Conservation (phyloP, 768 basidiomycete species). For the Pulveroboletus sp. region DNA sequence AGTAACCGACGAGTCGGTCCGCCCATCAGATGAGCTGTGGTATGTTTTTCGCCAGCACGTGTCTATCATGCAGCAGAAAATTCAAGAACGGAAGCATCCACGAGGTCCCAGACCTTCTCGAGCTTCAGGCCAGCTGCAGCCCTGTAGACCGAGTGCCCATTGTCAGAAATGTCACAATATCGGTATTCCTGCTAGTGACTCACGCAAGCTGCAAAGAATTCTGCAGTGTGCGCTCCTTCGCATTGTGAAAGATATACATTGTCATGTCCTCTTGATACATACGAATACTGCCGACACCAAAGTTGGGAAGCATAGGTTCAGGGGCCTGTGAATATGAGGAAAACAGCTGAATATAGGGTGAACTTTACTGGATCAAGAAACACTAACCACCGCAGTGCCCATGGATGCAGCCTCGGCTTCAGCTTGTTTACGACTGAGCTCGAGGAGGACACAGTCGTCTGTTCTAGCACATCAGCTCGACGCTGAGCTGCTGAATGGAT, state of each 20-base stretch:
- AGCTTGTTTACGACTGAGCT: constrained; percentile 14
- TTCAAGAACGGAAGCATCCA: constrained; percentile 23
- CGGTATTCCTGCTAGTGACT: not conserved
- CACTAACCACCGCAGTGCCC: constrained; percentile 17
- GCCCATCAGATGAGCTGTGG: not conserved
- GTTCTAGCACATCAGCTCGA: not conserved
- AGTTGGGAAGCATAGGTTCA: constrained; percentile 32
- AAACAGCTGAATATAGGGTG: not conserved
- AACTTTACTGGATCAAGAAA: not conserved
- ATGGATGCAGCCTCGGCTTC: constrained; percentile 9
- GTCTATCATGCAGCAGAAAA: constrained; percentile 21
- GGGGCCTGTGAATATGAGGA: constrained; percentile 25
- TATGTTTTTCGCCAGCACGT: not conserved
- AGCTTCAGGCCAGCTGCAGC: constrained; percentile 25
- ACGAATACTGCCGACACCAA: constrained; percentile 28
- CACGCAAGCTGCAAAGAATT: constrained; percentile 29
- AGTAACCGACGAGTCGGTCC: too few relatives aligned
- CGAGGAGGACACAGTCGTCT: constrained; percentile 24
- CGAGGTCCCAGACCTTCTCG: constrained; percentile 32
- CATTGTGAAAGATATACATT: constrained; percentile 32
- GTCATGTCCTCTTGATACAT: constrained; percentile 30
- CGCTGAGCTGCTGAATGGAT: not conserved
- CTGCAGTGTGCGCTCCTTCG: constrained; percentile 32
- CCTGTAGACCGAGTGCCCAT: constrained; percentile 6
- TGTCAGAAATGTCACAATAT: constrained; percentile 3